phyloP scores from a whole-genome alignment of 352 stramenopile species.

The Phytopythium sindhum region DNA sequence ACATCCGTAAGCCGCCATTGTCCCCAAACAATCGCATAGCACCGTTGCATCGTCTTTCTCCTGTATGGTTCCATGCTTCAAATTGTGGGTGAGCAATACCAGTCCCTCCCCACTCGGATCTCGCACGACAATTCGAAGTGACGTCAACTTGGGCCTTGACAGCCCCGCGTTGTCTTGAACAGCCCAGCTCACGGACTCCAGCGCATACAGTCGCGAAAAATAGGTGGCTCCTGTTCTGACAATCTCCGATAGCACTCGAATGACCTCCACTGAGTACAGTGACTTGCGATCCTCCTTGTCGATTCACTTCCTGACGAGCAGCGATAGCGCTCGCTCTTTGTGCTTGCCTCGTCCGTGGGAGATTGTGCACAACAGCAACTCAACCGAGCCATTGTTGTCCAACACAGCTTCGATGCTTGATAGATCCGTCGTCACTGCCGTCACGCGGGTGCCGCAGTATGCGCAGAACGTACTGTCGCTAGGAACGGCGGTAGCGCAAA shows the following conservation, averaged over 20 bases:
- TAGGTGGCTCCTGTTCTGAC: not conserved
- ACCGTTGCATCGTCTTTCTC: not conserved
- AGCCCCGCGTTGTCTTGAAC: not conserved
- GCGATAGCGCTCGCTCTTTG: not conserved
- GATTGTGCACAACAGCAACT: not conserved
- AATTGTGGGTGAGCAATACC: not conserved
- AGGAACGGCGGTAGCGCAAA: not conserved
- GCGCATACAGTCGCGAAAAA: conserved; percentile 1
- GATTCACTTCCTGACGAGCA: not conserved
- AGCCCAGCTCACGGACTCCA: not conserved
- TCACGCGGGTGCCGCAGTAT: not conserved
- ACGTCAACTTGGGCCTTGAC: not conserved
- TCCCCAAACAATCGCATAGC: not conserved
- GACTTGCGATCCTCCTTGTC: not conserved
- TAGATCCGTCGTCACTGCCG: not conserved
- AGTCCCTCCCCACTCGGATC: not conserved
- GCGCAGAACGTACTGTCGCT: not conserved
- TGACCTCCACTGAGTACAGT: not conserved
- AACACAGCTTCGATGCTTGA: not conserved
- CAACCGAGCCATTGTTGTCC: not conserved
- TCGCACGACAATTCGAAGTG: not conserved
- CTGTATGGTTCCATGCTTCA: not conserved
- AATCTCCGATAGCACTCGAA: not conserved
- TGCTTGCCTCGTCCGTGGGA: not conserved
- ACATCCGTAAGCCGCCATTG: not conserved